Base-by-base conservation (phyloP, 1,139 yeast genomes). In the Sugiyamaella neomexicana region DNA sequence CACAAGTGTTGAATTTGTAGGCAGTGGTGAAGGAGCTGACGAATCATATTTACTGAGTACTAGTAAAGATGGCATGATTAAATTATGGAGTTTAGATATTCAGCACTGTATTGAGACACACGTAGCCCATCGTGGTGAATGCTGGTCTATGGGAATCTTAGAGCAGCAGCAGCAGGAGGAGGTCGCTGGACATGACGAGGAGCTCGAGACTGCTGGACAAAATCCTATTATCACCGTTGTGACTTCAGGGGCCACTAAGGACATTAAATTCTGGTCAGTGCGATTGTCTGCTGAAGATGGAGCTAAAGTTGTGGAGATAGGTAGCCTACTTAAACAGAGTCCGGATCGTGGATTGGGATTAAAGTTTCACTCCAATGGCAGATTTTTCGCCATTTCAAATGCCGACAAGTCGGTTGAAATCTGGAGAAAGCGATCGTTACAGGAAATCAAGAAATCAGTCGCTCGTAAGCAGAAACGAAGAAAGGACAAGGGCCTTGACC, bases 71-170 rank as follows among this genome's bases (percentile, higher is more conserved):
- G 98, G 99, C 0, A 75, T 90, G 54, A 77, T 93, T 61, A 93
- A 93, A 68, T 72, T 93, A 43, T 93, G 99, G 99, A 98, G 93
- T 67, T 73, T 93, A 61, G 85, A 83, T 65, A 76, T 95, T 10
- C 91, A 88, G 67, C 96, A 89, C 68, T 89, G 97, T 72, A 76
- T 90, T 13, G 99, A 93, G 69, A 90, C 98, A 0, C 98, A 90
- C 69, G 82, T 91, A 59, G 97, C 98, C 0, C 97, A 90, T 67
- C 80, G 89, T 13, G 90, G 90, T 59, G 98, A 93, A 70, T 89
- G 97, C 72, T 91, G 98, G 98, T 75, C 89, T 2, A 70, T 89
- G 68, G 88, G 82, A 1, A 69, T 83, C 31, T 27, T 27, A 6
- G 46, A 49, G 23, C 31, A 31, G 54, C 59, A 2, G 68, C 68